These are phyloP conservation scores for Hypoxylon subgilvum DNA, from an alignment of 495 filamentous ascomycete species.

Conservation along the genomic window DNA sequence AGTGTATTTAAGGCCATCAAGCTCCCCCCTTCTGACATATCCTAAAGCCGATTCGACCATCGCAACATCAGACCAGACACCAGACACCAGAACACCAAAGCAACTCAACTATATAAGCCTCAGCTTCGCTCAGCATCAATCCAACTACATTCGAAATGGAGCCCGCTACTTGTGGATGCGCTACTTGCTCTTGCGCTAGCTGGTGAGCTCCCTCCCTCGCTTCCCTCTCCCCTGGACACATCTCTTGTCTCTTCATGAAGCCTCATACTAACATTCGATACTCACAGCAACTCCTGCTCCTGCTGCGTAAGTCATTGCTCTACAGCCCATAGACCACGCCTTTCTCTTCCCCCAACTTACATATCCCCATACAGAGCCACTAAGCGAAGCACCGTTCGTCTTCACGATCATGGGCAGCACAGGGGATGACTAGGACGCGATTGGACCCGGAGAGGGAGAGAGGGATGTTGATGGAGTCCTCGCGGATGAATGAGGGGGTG, in stretches of 20 bases:
- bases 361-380: constrained; percentile 29
- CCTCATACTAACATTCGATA: constrained; percentile 12
- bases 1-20: constrained; percentile 39
- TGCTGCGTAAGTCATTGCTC: constrained; percentile 39
- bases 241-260: not conserved
- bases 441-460: too few relatives aligned
- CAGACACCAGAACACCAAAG: constrained; percentile 1
- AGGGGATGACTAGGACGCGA: not conserved
- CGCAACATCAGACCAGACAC: constrained; percentile 20
- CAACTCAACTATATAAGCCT: constrained; percentile 19
- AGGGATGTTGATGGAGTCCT: too few relatives aligned
- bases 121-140: constrained; percentile 9
- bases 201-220: constrained; percentile 34
- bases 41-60: constrained; percentile 10
- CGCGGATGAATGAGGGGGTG: constrained; percentile 5
- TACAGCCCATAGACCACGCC: not conserved
- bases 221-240: not conserved
- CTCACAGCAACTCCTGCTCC: constrained; percentile 36
- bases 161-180: constrained; percentile 37
- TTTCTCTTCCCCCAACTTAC: constrained; percentile 8
- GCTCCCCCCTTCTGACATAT: constrained; percentile 36
- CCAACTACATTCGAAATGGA: constrained; percentile 33
- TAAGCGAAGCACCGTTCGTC: constrained; percentile 17
- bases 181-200: constrained; percentile 39
- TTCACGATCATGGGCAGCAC: constrained; percentile 1